These are phyloP conservation scores for Alternaria incomplexa DNA, from an alignment of 2,329 filamentous ascomycete genomes.

Conservation along the genomic window DNA sequence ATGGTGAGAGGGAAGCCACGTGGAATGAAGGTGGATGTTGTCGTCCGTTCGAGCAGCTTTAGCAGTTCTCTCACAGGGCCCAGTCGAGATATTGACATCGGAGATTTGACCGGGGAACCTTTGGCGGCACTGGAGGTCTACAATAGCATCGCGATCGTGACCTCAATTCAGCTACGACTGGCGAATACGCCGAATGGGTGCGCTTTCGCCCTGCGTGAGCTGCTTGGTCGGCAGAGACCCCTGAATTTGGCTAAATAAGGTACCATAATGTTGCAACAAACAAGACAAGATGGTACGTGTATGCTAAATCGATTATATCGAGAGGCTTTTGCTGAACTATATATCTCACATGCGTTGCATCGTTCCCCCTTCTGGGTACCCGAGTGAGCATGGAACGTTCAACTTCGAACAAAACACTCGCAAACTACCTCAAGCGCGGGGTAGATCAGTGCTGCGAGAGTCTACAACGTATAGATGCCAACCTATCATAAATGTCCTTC, in stretches of 20 bases:
- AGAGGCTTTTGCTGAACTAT: background rate
- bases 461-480: background rate
- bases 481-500: background rate
- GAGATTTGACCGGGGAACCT: background rate
- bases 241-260: background rate
- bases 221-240: background rate
- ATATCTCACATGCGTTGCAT: background rate
- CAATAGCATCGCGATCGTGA: background rate
- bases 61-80: background rate
- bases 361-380: constrained; percentile 3
- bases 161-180: background rate
- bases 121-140: background rate
- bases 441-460: background rate
- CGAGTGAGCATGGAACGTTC: constrained; percentile 4
- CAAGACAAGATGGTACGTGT: background rate
- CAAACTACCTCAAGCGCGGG: constrained; percentile 30
- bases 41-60: background rate
- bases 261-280: background rate
- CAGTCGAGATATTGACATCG: background rate
- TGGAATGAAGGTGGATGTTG: background rate
- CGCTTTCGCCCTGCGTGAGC: background rate
- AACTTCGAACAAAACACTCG: constrained; percentile 16
- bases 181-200: background rate
- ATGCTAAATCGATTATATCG: background rate
- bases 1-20: background rate